phyloP scores from a whole-genome alignment of 2,329 filamentous ascomycete genomes.

The Achaetomium macrosporum region DNA sequence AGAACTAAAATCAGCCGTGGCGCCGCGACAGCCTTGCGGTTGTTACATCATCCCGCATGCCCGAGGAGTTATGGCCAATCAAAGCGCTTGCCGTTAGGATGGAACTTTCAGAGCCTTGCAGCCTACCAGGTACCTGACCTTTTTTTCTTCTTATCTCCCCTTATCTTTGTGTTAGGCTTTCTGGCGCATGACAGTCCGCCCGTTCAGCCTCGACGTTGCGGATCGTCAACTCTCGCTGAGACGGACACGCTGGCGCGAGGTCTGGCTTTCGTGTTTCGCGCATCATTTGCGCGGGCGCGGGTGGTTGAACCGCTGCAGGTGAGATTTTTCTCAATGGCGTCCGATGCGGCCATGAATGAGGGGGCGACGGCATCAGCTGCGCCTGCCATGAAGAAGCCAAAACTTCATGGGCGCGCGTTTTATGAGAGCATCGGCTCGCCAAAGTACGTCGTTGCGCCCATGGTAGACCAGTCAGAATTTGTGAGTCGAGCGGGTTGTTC shows the following conservation, averaged over 20 bases:
- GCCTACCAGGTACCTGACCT: too few relatives aligned
- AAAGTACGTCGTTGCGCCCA: constrained; percentile 85
- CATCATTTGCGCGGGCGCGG: constrained; percentile 10
- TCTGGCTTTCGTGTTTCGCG: constrained; percentile 5
- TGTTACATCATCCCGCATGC: constrained; percentile 14
- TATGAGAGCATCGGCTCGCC: constrained; percentile 93
- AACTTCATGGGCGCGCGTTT: constrained; percentile 79
- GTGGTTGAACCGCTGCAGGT: not conserved
- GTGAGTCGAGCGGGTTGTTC: constrained; percentile 46
- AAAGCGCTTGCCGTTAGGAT: not conserved
- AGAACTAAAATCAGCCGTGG: too few relatives aligned
- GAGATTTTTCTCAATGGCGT: constrained; percentile 16
- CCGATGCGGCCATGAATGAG: constrained; percentile 6
- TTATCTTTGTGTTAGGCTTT: constrained; percentile 2
- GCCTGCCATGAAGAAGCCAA: constrained; percentile 33
- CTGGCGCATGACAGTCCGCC: too few relatives aligned
- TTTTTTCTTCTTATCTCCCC: too few relatives aligned
- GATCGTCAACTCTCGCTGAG: too few relatives aligned
- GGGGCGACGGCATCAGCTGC: constrained; percentile 11
- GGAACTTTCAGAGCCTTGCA: constrained; percentile 19
- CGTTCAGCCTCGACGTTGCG: not conserved
- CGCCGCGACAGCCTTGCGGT: not conserved
- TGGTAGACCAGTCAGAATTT: constrained; percentile 98
- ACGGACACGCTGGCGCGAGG: constrained; percentile 6
- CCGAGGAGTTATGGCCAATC: constrained; percentile 7